Percentiles rank a stretch among this genome's conserved stretches.
Conservation (phyloP, 805 yeast genomes). For the Saccharomycopsis sp. region DNA sequence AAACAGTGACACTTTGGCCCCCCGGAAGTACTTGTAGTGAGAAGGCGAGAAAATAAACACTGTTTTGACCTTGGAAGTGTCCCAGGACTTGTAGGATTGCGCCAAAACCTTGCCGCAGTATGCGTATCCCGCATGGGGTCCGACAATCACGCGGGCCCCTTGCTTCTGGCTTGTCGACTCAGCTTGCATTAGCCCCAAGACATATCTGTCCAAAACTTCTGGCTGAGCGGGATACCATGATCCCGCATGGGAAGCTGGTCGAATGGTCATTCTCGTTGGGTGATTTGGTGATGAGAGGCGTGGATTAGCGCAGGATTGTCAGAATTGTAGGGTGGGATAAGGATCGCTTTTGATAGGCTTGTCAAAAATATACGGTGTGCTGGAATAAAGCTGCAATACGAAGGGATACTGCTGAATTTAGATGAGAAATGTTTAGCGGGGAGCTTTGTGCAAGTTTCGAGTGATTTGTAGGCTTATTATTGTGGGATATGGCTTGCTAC, state of each 20-base stretch:
- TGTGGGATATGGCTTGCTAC: no score
- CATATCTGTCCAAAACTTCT: constrained; percentile 38
- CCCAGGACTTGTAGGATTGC: constrained; percentile 68
- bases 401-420: no score
- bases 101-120: constrained; percentile 78
- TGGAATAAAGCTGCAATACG: no score
- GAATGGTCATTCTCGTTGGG: constrained; percentile 22
- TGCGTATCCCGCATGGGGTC: constrained; percentile 86
- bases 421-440: no score
- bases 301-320: no score
- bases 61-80: constrained; percentile 47
- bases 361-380: no score
- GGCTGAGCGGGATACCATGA: constrained; percentile 68
- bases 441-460: no score
- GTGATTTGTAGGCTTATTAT: no score
- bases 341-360: no score
- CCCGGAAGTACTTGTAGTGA: constrained; percentile 76
- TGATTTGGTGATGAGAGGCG: not conserved
- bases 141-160: constrained; percentile 47
- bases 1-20: constrained; percentile 49
- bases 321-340: no score
- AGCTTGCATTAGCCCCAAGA: constrained; percentile 39
- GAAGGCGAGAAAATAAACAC: constrained; percentile 88
- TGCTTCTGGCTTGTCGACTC: constrained; percentile 30
- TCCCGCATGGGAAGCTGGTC: constrained; percentile 86